A percentile compares a stretch with the other conserved stretches of the same genome.
phyloP scores from a whole-genome alignment of 805 yeast species.

The Candida argentea region DNA sequence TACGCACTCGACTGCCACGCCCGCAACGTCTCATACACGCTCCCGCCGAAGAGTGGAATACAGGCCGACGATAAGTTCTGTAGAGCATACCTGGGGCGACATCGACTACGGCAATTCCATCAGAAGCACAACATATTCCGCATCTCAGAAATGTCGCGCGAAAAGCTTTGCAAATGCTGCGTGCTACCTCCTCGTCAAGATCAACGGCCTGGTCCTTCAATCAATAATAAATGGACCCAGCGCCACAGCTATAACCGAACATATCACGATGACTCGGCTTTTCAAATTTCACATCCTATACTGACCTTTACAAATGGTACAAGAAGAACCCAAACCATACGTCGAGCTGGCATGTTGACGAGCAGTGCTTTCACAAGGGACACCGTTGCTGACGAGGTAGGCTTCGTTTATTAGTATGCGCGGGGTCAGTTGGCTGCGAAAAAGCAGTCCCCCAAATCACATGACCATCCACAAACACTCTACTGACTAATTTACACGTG shows the following conservation, averaged over 20 bases:
- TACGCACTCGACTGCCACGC: slow-evolving; percentile 42
- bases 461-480: slow-evolving; percentile 2
- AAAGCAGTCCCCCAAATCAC: background rate
- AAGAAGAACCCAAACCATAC: slow-evolving; percentile 1
- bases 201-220: too few species aligned
- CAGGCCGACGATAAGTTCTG: slow-evolving; percentile 7
- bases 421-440: too few species aligned
- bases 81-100: slow-evolving; percentile 6
- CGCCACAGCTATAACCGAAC: slow-evolving; percentile 11
- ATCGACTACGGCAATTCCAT: slow-evolving; percentile 18
- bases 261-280: slow-evolving; percentile 2
- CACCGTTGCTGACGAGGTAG: too few species aligned
- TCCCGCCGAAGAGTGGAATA: too few species aligned
- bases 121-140: slow-evolving; percentile 15
- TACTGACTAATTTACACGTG: slow-evolving; percentile 2
- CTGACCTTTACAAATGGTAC: slow-evolving; percentile 5
- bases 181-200: slow-evolving; percentile 44
- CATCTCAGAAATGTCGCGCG: slow-evolving; percentile 34
- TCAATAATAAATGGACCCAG: too few species aligned
- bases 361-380: slow-evolving; percentile 8
- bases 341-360: slow-evolving; percentile 25
- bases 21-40: slow-evolving; percentile 13
- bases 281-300: slow-evolving; percentile 3
- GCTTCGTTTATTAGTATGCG: too few species aligned
- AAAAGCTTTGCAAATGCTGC: slow-evolving; percentile 44